Evolutionary conservation across 331 rosid genomes (phyloP), one percentile per base, ranked within the genome.

Genomic region (Malus hybrid): DNA sequence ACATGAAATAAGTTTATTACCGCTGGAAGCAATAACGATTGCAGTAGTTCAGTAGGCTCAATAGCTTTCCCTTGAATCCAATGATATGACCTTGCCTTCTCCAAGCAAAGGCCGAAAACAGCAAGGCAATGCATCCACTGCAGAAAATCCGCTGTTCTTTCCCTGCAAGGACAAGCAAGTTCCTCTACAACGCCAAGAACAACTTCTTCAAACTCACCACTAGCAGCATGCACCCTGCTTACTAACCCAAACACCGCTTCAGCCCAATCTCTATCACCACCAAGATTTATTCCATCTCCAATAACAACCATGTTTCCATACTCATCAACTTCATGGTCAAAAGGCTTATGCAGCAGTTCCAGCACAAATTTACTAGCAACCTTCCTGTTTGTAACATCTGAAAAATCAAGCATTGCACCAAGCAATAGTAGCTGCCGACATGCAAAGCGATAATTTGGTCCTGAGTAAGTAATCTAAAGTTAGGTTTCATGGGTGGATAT

Each of bases 261-360:
- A 59, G 97, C 93, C 99, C 99, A 94, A 67, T 87, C 97, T 87
- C 77, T 77, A 71, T 94, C 97, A 42, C 99, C 99, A 69, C 99
- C 92, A 83, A 94, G 90, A 86, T 86, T 94, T 76, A 94, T 76
- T 44, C 99, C 97, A 79, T 92, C 99, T 76, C 99, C 99, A 22
- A 89, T 81, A 79, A 94, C 88, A 76, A 94, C 88, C 79, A 85
- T 64, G 85, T 89, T 87, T 69, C 93, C 97, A 79, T 86, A 89
- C 80, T 87, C 85, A 71, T 92, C 99, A 57, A 76, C 79, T 89
- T 94, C 99, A 54, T 89, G 88, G 73, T 89, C 97, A 28, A 85
- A 97, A 83, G 91, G 83, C 85, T 85, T 92, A 87, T 87, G 86
- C 83, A 94, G 82, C 76, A 94, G 73, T 83, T 90, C 99, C 79